Percentiles rank a stretch among this genome's conserved stretches.
Evolutionary conservation across 1,284 basidiomycete genomes (phyloP).

Genomic region (Grifola frondosa): DNA sequence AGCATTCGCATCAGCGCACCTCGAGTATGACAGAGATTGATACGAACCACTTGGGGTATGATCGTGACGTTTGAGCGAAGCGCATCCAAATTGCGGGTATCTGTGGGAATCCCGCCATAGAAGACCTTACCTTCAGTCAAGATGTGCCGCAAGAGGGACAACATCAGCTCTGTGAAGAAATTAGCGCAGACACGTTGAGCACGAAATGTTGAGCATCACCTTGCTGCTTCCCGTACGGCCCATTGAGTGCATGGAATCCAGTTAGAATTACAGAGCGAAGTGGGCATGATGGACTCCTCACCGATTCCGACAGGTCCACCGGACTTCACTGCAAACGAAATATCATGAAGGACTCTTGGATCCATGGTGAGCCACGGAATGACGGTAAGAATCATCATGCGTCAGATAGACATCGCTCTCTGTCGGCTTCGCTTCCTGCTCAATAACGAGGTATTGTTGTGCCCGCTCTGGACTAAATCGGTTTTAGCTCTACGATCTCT

Average conservation of each 20-base stretch:
- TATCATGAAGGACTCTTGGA: constrained; percentile 46
- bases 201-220: constrained; percentile 26
- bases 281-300: neutral
- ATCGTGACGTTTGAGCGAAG: constrained; percentile 49
- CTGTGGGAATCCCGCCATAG: constrained; percentile 32
- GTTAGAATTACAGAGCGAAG: neutral
- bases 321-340: constrained; percentile 46
- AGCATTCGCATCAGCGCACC: neutral
- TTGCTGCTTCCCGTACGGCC: constrained; percentile 77
- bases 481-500: neutral
- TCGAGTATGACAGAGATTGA: neutral
- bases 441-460: constrained; percentile 67
- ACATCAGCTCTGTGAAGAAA: constrained; percentile 35
- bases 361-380: constrained; percentile 28
- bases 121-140: constrained; percentile 44
- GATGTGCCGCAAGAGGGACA: constrained; percentile 45
- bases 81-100: constrained; percentile 59
- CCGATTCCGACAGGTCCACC: constrained; percentile 54
- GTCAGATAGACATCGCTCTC: constrained; percentile 32
- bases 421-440: constrained; percentile 62
- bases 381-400: neutral
- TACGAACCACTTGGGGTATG: constrained; percentile 38
- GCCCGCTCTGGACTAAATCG: constrained; percentile 35
- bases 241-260: constrained; percentile 23
- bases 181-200: constrained; percentile 21